These are phyloP conservation scores for Phialemoniopsis sp. DNA, from an alignment of 2,329 filamentous ascomycete genomes.

Conservation along the genomic window DNA sequence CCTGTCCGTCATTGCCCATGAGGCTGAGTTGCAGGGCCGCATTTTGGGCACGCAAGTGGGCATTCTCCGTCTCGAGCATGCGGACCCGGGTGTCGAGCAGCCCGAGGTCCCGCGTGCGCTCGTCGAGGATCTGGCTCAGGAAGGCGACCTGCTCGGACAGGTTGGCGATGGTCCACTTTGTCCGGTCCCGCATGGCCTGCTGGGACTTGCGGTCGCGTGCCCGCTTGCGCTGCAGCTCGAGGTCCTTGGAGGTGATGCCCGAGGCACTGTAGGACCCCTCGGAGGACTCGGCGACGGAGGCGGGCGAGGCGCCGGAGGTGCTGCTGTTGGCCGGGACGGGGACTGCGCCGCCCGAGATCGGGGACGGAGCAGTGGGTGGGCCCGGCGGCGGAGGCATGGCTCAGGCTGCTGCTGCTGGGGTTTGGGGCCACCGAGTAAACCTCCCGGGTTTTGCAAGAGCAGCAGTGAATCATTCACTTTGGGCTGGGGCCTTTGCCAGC, in stretches of 20 bases:
- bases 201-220: conserved; percentile 24
- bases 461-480: no score
- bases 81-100: conserved; percentile 13
- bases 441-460: no score
- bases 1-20: conserved; percentile 11
- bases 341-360: not conserved
- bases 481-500: no score
- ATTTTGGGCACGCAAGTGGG: conserved; percentile 21
- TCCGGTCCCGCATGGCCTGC: conserved; percentile 26
- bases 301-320: conserved; percentile 5
- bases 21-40: conserved; percentile 21
- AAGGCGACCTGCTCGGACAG: conserved; percentile 21
- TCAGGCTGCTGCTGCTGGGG: no score
- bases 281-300: conserved; percentile 2
- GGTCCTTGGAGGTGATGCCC: conserved; percentile 6
- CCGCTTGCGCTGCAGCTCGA: conserved; percentile 22
- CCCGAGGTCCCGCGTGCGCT: conserved; percentile 11
- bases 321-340: no score
- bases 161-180: conserved; percentile 21
- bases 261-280: not conserved
- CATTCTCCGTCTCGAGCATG: conserved; percentile 18
- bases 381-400: no score
- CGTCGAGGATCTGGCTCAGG: conserved; percentile 16
- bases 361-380: no score
- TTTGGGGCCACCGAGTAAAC: no score